phyloP scores from a whole-genome alignment of 225 moss, liverwort and hornwort genomes.

The Bryoerythrophyllum caledonicum region DNA sequence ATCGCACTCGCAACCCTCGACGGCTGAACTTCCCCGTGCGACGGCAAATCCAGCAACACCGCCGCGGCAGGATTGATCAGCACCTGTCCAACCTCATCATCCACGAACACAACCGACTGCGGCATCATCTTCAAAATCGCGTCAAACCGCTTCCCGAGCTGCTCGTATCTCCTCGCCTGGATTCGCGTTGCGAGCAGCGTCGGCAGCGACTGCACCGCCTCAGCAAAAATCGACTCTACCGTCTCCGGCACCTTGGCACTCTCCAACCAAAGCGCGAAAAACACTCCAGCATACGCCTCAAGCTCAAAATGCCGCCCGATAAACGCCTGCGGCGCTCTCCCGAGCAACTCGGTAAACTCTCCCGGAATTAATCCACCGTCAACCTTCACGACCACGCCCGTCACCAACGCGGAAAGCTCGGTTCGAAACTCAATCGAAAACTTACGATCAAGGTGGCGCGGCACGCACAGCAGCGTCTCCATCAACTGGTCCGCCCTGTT shows the following conservation, averaged over 20 bases:
- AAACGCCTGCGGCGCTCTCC: slow-evolving; percentile 62
- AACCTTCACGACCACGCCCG: slow-evolving; percentile 50
- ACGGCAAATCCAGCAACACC: slow-evolving; percentile 62
- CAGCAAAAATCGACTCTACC: slow-evolving; percentile 64
- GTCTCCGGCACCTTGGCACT: slow-evolving; percentile 41
- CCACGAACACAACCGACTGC: slow-evolving; percentile 93
- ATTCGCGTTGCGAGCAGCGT: slow-evolving; percentile 73
- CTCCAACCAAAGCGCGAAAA: slow-evolving; percentile 75
- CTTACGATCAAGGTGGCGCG: slow-evolving; percentile 25
- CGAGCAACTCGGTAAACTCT: slow-evolving; percentile 60
- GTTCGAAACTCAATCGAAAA: slow-evolving; percentile 52
- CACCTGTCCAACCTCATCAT: slow-evolving; percentile 78
- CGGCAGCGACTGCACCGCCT: slow-evolving; percentile 72
- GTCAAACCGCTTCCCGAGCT: slow-evolving; percentile 78
- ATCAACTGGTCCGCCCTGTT: slow-evolving; percentile 40
- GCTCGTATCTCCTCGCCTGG: slow-evolving; percentile 77
- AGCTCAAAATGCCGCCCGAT: slow-evolving; percentile 60
- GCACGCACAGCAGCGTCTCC: slow-evolving; percentile 67
- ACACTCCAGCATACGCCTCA: slow-evolving; percentile 62
- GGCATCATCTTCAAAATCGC: slow-evolving; percentile 91
- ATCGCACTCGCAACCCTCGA: slow-evolving; percentile 75
- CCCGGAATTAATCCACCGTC: slow-evolving; percentile 45
- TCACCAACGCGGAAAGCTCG: slow-evolving; percentile 43
- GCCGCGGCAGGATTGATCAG: slow-evolving; percentile 85
- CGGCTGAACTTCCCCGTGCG: slow-evolving; percentile 89